Evolutionary conservation across 163 green algal genomes (phyloP).

Genomic region (Botryococcus braunii): DNA sequence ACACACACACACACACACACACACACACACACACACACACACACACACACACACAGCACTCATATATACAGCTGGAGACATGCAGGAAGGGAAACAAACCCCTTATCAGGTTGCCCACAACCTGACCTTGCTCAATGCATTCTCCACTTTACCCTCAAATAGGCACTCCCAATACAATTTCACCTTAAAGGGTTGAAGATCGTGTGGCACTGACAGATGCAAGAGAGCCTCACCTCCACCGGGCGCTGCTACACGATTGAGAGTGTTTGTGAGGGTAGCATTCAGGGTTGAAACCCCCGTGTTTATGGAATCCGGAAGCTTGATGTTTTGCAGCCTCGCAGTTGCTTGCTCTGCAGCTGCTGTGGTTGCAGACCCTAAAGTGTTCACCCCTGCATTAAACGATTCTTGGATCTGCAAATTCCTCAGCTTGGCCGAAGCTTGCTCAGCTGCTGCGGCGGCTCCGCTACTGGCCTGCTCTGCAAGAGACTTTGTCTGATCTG

Average conservation of each 20-base stretch:
- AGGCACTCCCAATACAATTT: too few relatives aligned
- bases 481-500: constrained; percentile 15
- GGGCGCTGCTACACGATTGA: neutral
- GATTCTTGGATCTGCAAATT: neutral
- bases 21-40: too few relatives aligned
- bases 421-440: neutral
- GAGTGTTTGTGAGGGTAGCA: neutral
- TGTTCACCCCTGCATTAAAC: neutral
- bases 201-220: neutral
- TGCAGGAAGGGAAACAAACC: too few relatives aligned
- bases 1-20: too few relatives aligned
- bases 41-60: too few relatives aligned
- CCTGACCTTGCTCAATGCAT: too few relatives aligned
- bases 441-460: constrained; percentile 12
- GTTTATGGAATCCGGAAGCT: neutral
- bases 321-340: neutral
- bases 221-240: neutral
- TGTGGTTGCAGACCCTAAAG: constrained; percentile 1
- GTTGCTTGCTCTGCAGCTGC: constrained; percentile 1
- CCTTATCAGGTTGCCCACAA: too few relatives aligned
- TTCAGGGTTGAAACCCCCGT: too few relatives aligned
- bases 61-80: too few relatives aligned
- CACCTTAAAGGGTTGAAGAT: too few relatives aligned
- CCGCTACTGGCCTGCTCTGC: constrained; percentile 21
- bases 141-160: too few relatives aligned